Base-by-base conservation (phyloP, 371 early-diverging fungal species). In the Fennellomyces sp. region DNA sequence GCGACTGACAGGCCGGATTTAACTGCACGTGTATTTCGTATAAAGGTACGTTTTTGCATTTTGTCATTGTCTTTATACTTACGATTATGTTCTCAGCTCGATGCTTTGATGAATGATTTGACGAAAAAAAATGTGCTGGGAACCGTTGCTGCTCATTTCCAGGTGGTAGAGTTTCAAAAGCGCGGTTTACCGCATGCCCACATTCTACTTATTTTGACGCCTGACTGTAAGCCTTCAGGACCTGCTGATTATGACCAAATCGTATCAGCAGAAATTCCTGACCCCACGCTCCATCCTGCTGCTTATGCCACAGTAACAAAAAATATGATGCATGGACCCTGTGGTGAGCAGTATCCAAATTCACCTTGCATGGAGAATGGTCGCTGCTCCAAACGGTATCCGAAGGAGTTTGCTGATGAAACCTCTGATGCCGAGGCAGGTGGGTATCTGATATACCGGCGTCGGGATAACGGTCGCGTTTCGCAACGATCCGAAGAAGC, bases 281-380 rank as follows among this genome's bases (percentile, higher is more conserved):
- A 75, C n/a, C n/a, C n/a, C n/a, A n/a, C n/a, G n/a, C 50, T 31
- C 60, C 19, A 69, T 68, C 36, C 52, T 63, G 25, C 72, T 69
- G 5, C 71, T 75, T 0, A 60, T n/a, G 3, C n/a, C n/a, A n/a
- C n/a, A n/a, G n/a, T n/a, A n/a, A n/a, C n/a, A n/a, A 57, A 13
- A 2, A 29, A 45, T 2, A 75, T 79, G 70, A 53, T 75, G 11
- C 75, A 76, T 63, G 73, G 68, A 2, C 71, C 69, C 25, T 76
- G 72, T 57, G 69, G 74, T 8, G 25, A 0, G 0, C 10, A 21
- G 2, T 52, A 61, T 27, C 62, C 49, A 1, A 59, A 50, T 4
- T 21, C 39, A 15, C 21, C 23, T 21, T 42, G 45, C 23, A 42
- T 42, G 45, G 23, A 21, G 3, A 2, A 42, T 21, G 23, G n/a